phyloP scores from a whole-genome alignment of 192 early-diverging fungal genomes.

The Linnemannia exigua region DNA sequence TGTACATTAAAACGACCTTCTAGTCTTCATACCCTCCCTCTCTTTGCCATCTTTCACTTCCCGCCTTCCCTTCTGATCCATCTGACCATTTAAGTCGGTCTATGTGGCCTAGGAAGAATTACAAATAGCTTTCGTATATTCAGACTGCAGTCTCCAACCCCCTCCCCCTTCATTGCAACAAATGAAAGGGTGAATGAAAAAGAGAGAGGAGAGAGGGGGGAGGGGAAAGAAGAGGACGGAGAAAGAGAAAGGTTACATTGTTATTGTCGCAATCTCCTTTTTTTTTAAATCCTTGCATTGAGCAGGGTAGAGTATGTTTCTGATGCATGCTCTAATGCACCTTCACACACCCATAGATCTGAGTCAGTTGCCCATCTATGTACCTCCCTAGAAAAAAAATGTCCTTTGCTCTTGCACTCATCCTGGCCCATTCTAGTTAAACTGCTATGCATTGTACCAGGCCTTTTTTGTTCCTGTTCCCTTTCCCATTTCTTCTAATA shows the following conservation, averaged over 20 bases:
- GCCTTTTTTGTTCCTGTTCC: too few relatives aligned
- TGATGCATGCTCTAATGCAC: not conserved
- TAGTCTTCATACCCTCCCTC: not conserved
- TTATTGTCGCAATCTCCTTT: not conserved
- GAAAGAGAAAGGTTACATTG: not conserved
- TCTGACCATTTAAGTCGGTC: too few relatives aligned
- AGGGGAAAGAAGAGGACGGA: not conserved
- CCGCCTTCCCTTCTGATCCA: too few relatives aligned
- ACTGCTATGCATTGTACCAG: too few relatives aligned
- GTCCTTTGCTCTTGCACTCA: too few relatives aligned
- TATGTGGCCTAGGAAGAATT: too few relatives aligned
- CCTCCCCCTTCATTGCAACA: not conserved
- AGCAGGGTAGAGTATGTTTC: not conserved
- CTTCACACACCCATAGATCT: too few relatives aligned
- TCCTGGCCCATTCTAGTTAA: too few relatives aligned
- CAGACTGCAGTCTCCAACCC: not conserved
- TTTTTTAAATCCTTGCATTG: not conserved
- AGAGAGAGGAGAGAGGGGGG: not conserved
- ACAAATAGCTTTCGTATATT: not conserved
- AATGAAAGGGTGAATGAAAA: not conserved
- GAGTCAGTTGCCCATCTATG: too few relatives aligned
- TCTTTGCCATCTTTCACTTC: not conserved
- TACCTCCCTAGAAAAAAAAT: too few relatives aligned
- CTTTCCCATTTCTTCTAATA: too few relatives aligned
- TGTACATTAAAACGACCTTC: slow-evolving; percentile 2